Evolutionary conservation across 129 eudicot genomes (phyloP), one percentile per base, ranked within the genome.

Genomic region (Helianthus annuus): DNA sequence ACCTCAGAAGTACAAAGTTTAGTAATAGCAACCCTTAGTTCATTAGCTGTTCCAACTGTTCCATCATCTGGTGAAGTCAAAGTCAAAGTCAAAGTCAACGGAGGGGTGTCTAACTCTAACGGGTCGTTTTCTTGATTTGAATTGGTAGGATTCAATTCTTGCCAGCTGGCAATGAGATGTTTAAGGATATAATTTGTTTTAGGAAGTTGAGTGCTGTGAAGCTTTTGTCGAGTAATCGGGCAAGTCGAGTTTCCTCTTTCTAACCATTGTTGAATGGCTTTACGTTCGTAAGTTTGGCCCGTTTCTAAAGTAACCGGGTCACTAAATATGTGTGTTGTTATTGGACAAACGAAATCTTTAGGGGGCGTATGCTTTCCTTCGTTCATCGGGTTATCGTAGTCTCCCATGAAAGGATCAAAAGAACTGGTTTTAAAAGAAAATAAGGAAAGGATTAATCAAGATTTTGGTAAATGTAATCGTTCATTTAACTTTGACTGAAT

Each of bases 291-390:
- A 10, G 94, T 90, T 73, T 90, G 97, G 53, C 97, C 97, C 0
- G 97, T 90, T 74, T 90, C 97, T 48, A 90, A 83, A 61, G 97
- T 90, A 71, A 90, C 97, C 3, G 97, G 97, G 70, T 90, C 97
- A 27, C 85, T 80, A 72, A 90, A 85, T 63, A 90, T 65, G 64
- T 85, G 87, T 60, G 85, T 85, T 22, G 97, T 90, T 76, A 90
- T 85, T 4, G 97, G 97, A 66, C 97, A 90, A 12, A 90, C 97
- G 52, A 90, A 90, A 71, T 90, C 97, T 82, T 90, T 90, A 2
- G 97, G 94, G 8, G 94, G 88, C 55, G 88, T 83, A 22, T 75
- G 80, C 69, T 79, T 89, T 75, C 83, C 90, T 70, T 60, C 86
- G 34, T 82, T 83, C 29, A 76, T 66, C 24, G 29, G 76, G 74